phyloP scores from a whole-genome alignment of 2,329 filamentous ascomycete genomes.

The Tolypocladium ovalisporum region DNA sequence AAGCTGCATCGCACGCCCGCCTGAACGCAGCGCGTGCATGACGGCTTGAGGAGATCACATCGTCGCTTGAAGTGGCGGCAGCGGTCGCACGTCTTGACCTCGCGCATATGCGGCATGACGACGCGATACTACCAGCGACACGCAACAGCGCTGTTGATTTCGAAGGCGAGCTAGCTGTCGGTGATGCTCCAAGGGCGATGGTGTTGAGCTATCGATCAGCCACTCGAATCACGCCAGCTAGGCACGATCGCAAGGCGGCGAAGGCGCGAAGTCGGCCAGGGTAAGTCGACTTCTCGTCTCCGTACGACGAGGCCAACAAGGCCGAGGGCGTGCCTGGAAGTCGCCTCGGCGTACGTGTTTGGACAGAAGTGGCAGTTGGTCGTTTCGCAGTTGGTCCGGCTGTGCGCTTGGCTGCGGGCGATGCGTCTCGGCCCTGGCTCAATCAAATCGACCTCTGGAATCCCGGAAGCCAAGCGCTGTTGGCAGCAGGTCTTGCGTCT shows the following conservation, averaged over 20 bases:
- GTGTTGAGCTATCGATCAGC: not conserved
- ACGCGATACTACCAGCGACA: not conserved
- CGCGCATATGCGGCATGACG: conserved; percentile 19
- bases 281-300: not conserved
- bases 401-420: not conserved
- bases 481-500: not conserved
- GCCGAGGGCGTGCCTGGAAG: not conserved
- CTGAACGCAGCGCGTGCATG: conserved; percentile 22
- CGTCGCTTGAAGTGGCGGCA: conserved; percentile 25
- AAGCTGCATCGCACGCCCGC: conserved; percentile 22
- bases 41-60: conserved; percentile 22
- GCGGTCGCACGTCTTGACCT: conserved; percentile 24
- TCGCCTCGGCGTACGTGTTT: not conserved
- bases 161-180: not conserved
- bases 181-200: not conserved
- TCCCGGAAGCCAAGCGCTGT: not conserved
- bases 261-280: too few species aligned
- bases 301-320: not conserved
- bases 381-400: not conserved
- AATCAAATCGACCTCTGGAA: not conserved
- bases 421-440: not conserved
- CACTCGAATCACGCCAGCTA: not conserved
- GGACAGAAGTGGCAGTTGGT: not conserved
- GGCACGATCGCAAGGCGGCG: not conserved
- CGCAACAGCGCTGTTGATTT: not conserved